Conservation (phyloP, 805 yeast species). For the Candida pseudoglaebosa region DNA sequence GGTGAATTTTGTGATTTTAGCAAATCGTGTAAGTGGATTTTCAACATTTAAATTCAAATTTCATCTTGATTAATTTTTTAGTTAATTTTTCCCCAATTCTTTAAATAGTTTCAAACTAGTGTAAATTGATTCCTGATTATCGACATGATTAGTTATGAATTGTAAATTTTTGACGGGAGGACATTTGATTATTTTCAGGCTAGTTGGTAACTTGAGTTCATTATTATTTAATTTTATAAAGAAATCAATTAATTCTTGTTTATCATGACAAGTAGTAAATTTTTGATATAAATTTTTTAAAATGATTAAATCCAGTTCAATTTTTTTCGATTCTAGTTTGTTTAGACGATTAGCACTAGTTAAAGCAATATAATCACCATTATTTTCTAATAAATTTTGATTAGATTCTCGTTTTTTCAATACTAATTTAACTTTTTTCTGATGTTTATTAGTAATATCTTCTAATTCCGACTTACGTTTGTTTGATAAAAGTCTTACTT, state of each 20-base stretch:
- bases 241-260: conserved; percentile 27
- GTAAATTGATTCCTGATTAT: not conserved
- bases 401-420: conserved; percentile 5
- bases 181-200: conserved; percentile 26
- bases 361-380: conserved; percentile 36
- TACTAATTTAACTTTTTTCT: conserved; percentile 3
- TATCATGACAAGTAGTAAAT: conserved; percentile 12
- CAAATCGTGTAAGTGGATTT: no score
- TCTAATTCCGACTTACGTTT: conserved; percentile 34
- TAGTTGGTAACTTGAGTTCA: conserved; percentile 32
- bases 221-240: conserved; percentile 31
- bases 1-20: no score
- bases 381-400: conserved; percentile 8
- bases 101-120: not conserved
- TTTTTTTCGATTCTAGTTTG: conserved; percentile 17
- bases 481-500: conserved; percentile 20
- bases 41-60: no score
- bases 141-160: not conserved
- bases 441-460: conserved; percentile 32
- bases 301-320: conserved; percentile 26
- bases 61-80: no score
- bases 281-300: conserved; percentile 21
- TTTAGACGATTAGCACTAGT: conserved; percentile 29
- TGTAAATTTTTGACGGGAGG: conserved; percentile 23
- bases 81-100: not conserved